Percentiles rank a stretch among this genome's conserved stretches.
Evolutionary conservation across 768 basidiomycete genomes (phyloP).

Genomic region (Hericium coralloides): DNA sequence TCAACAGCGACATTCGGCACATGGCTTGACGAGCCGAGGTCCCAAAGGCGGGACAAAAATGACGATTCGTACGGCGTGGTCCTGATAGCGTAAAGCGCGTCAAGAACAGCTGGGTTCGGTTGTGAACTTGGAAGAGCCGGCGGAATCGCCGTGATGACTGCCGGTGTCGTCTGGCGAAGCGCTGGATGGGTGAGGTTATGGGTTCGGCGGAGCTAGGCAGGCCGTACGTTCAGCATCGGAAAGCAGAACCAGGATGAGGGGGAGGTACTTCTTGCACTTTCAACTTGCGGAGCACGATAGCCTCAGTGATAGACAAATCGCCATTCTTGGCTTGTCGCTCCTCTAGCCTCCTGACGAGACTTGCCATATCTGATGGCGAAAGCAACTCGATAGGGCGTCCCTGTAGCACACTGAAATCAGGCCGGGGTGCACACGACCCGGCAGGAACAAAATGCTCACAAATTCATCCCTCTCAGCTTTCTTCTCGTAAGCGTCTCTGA

Average conservation of each 20-base stretch:
- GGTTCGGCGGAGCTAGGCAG: conserved; percentile 14
- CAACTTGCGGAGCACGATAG: conserved; percentile 14
- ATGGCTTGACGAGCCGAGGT: conserved; percentile 20
- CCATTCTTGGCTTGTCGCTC: background rate
- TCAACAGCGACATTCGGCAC: conserved; percentile 46
- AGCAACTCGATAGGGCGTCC: conserved; percentile 12
- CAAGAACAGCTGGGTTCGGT: conserved; percentile 28
- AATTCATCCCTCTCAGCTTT: conserved; percentile 5
- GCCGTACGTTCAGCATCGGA: background rate
- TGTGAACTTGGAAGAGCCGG: conserved; percentile 18
- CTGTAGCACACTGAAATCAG: background rate
- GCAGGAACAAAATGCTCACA: conserved; percentile 1
- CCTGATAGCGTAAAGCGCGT: conserved; percentile 44
- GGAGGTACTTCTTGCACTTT: conserved; percentile 11
- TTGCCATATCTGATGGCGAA: conserved; percentile 5
- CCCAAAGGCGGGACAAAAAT: conserved; percentile 57
- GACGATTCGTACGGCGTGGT: conserved; percentile 60
- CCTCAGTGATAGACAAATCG: conserved; percentile 2
- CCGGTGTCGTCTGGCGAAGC: conserved; percentile 6
- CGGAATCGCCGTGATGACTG: conserved; percentile 28
- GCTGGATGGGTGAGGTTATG: conserved; percentile 8
- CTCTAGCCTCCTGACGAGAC: conserved; percentile 4
- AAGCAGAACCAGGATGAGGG: background rate
- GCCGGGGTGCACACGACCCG: background rate
- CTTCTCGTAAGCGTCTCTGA: conserved; percentile 7